Conservation (phyloP, 2,329 filamentous ascomycete species). For the Beauveria bassiana region DNA sequence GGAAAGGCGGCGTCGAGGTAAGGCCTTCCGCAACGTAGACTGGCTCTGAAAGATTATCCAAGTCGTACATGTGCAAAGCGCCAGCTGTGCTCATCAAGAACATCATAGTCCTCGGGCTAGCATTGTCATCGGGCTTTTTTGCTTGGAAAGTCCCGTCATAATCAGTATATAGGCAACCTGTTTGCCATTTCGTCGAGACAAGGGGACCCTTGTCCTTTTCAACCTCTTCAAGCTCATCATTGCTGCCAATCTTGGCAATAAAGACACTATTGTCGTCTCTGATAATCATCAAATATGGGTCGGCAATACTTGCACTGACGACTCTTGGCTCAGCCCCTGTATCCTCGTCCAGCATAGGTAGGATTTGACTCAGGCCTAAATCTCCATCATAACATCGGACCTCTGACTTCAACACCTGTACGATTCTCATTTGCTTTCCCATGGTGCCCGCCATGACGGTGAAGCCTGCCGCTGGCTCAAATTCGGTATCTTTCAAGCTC, state of each 20-base stretch:
- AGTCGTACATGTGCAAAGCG: slow-evolving; percentile 66
- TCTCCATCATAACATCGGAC: slow-evolving; percentile 87
- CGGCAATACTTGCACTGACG: slow-evolving; percentile 72
- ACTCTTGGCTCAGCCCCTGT: slow-evolving; percentile 74
- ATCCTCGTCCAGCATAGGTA: slow-evolving; percentile 88
- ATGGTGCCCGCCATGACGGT: slow-evolving; percentile 82
- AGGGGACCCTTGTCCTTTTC: slow-evolving; percentile 53
- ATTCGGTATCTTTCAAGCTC: slow-evolving; percentile 74
- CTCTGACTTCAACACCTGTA: slow-evolving; percentile 82
- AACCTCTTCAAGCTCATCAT: slow-evolving; percentile 78
- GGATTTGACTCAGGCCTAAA: slow-evolving; percentile 80
- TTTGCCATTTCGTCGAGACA: slow-evolving; percentile 63
- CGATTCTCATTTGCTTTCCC: slow-evolving; percentile 69
- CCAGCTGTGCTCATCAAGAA: slow-evolving; percentile 73
- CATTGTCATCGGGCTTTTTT: slow-evolving; percentile 29
- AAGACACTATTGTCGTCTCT: slow-evolving; percentile 77
- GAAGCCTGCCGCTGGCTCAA: slow-evolving; percentile 79
- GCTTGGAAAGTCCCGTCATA: slow-evolving; percentile 46
- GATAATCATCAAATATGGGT: slow-evolving; percentile 77
- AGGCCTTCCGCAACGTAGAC: slow-evolving; percentile 71
- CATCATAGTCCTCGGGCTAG: slow-evolving; percentile 51
- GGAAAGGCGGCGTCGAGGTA: slow-evolving; percentile 65
- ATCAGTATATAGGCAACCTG: slow-evolving; percentile 78
- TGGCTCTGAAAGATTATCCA: slow-evolving; percentile 64
- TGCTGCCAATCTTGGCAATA: slow-evolving; percentile 67